These are phyloP conservation scores for Pythium phragmitis DNA, from an alignment of 352 stramenopile species.

Conservation along the genomic window DNA sequence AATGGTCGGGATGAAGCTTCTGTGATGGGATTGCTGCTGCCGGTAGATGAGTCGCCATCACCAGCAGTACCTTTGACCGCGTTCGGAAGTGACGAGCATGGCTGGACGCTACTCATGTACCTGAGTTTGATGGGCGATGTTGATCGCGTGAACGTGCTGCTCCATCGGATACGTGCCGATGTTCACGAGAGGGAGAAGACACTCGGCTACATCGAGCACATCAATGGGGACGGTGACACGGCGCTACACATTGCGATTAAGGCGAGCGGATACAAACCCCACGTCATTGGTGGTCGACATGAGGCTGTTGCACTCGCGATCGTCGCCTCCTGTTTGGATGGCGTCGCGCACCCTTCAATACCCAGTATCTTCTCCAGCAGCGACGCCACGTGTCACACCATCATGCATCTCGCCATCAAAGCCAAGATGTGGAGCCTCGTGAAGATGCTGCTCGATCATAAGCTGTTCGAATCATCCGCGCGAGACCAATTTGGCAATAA, in stretches of 20 bases:
- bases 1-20: conserved; percentile 28
- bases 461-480: conserved; percentile 42
- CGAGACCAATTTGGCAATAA: conserved; percentile 52
- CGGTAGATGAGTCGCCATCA: conserved; percentile 29
- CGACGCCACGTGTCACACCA: conserved; percentile 47
- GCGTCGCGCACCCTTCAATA: background rate
- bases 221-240: conserved; percentile 62
- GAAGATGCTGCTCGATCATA: conserved; percentile 41
- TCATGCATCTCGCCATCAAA: conserved; percentile 61
- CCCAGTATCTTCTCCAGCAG: conserved; percentile 19
- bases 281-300: conserved; percentile 8
- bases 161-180: conserved; percentile 22
- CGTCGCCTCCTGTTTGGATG: conserved; percentile 26
- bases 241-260: conserved; percentile 75
- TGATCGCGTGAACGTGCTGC: conserved; percentile 35
- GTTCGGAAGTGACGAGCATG: conserved; percentile 38
- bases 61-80: conserved; percentile 25
- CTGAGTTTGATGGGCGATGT: conserved; percentile 53
- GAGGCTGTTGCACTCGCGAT: conserved; percentile 43
- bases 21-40: conserved; percentile 2
- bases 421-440: conserved; percentile 65
- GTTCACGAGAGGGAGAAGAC: conserved; percentile 14
- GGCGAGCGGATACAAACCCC: conserved; percentile 15
- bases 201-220: conserved; percentile 50
- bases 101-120: conserved; percentile 75